Conservation (phyloP, 73 alveolate genomes). For the Blepharisma japonicum region DNA sequence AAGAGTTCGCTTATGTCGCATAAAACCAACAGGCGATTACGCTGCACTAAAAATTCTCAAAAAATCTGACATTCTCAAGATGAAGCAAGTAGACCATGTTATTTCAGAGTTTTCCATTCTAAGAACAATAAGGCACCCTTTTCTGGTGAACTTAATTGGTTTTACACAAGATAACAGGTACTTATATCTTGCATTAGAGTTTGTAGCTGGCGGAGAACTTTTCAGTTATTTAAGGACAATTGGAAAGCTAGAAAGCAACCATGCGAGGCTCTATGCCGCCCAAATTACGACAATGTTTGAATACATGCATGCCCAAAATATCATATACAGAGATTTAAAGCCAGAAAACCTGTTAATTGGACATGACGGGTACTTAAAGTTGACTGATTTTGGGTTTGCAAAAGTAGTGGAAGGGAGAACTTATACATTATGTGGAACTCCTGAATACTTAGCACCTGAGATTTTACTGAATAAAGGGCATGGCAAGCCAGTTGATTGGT, state of each 20-base stretch:
- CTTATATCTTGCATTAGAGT: conserved; percentile 85
- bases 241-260: conserved; percentile 70
- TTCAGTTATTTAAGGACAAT: conserved; percentile 76
- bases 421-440: conserved; percentile 68
- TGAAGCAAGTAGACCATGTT: conserved; percentile 95
- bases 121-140: conserved; percentile 91
- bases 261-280: conserved; percentile 56
- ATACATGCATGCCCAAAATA: conserved; percentile 54
- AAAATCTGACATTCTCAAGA: conserved; percentile 86
- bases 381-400: conserved; percentile 64
- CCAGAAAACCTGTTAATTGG: conserved; percentile 57
- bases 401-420: conserved; percentile 66
- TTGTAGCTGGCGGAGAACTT: conserved; percentile 95
- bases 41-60: conserved; percentile 92
- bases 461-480: conserved; percentile 70
- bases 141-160: conserved; percentile 84
- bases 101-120: conserved; percentile 92
- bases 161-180: conserved; percentile 80
- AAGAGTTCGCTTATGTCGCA: conserved; percentile 78
- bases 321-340: conserved; percentile 52
- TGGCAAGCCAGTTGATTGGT: conserved; percentile 84
- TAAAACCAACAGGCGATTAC: conserved; percentile 38
- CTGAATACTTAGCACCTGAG: conserved; percentile 65
- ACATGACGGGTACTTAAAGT: conserved; percentile 46
- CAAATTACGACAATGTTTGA: conserved; percentile 51